phyloP scores from a whole-genome alignment of 371 early-diverging fungal genomes.

The Zychaea mexicana region DNA sequence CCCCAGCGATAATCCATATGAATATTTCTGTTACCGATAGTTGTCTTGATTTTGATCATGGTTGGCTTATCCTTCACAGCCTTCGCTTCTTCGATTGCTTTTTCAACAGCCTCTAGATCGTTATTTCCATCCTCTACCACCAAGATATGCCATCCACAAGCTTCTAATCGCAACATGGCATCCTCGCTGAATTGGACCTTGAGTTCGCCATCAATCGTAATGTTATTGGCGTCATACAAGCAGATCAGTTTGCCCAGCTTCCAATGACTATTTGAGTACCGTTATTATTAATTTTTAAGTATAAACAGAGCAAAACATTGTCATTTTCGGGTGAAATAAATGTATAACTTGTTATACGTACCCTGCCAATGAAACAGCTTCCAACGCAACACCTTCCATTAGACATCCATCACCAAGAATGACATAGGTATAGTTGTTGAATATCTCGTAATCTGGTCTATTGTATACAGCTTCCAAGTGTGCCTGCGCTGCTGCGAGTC shows the following conservation, averaged over 20 bases:
- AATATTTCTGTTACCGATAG: slow-evolving; percentile 50
- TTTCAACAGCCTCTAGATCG: slow-evolving; percentile 72
- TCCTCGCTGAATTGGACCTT: slow-evolving; percentile 95
- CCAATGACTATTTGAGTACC: slow-evolving; percentile 90
- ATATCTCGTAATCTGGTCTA: slow-evolving; percentile 78
- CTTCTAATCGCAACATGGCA: slow-evolving; percentile 85
- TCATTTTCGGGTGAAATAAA: neutral
- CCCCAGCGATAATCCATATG: no score
- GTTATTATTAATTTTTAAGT: no score
- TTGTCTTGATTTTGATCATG: slow-evolving; percentile 85
- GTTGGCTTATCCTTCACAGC: slow-evolving; percentile 86
- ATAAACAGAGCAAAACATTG: neutral
- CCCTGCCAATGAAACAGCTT: slow-evolving; percentile 98
- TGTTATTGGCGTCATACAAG: slow-evolving; percentile 97
- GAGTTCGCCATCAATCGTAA: slow-evolving; percentile 95
- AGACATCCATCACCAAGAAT: slow-evolving; percentile 99
- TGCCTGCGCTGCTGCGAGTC: slow-evolving; percentile 93
- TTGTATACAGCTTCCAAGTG: slow-evolving; percentile 93
- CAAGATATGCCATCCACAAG: slow-evolving; percentile 94
- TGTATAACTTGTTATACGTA: slow-evolving; percentile 32
- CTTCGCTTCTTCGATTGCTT: slow-evolving; percentile 83
- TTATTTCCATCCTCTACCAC: slow-evolving; percentile 84
- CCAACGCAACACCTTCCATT: slow-evolving; percentile 98
- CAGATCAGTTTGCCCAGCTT: slow-evolving; percentile 95
- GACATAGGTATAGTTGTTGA: slow-evolving; percentile 88